phyloP scores from a whole-genome alignment of 2,329 filamentous ascomycete genomes.

The Domatiomyces catenatus region DNA sequence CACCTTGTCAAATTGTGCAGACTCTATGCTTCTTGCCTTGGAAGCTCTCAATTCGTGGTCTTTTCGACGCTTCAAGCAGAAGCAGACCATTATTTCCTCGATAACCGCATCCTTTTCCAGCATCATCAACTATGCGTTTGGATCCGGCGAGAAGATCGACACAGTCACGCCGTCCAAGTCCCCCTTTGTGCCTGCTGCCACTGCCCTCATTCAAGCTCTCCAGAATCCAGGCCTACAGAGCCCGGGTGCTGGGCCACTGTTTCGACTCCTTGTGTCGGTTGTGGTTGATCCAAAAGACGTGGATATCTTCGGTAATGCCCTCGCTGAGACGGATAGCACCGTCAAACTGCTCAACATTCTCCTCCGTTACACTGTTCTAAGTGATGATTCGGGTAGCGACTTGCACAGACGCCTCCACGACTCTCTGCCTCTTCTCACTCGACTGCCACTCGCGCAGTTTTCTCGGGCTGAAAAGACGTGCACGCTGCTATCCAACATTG shows the following conservation, averaged over 20 bases:
- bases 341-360: not conserved
- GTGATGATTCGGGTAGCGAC: not conserved
- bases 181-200: constrained; percentile 56
- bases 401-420: not conserved
- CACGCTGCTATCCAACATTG: not conserved
- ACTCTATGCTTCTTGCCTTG: constrained; percentile 65
- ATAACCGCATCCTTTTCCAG: constrained; percentile 57
- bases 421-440: not conserved
- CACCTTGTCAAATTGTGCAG: constrained; percentile 51
- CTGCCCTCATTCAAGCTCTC: constrained; percentile 63
- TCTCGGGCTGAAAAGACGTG: not conserved
- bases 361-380: not conserved
- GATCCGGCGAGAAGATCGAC: constrained; percentile 48
- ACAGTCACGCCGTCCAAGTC: constrained; percentile 39
- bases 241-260: constrained; percentile 60
- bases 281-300: not conserved
- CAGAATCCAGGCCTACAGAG: constrained; percentile 54
- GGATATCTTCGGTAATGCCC: not conserved
- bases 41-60: constrained; percentile 79
- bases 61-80: constrained; percentile 54
- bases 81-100: constrained; percentile 50
- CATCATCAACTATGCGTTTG: constrained; percentile 57
- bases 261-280: constrained; percentile 53
- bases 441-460: not conserved
- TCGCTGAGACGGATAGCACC: not conserved